These are phyloP conservation scores for Boechera retrofracta DNA, from an alignment of 345 rosid species.

Conservation along the genomic window DNA sequence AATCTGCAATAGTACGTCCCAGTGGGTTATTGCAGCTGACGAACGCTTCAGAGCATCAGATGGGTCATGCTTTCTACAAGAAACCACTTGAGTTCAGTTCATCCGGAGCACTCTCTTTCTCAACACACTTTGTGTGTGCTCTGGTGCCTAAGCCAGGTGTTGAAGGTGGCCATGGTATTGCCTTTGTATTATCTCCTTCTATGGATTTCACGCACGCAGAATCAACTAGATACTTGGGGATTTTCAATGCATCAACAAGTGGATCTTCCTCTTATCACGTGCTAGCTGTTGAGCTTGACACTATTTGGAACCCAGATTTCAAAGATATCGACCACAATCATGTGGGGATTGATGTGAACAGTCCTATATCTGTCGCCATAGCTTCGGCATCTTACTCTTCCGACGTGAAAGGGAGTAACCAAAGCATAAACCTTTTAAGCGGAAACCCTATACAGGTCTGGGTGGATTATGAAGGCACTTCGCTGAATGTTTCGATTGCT, in stretches of 20 bases:
- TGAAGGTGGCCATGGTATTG: conserved; percentile 58
- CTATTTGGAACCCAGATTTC: conserved; percentile 53
- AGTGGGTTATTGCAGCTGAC: conserved; percentile 61
- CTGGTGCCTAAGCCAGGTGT: conserved; percentile 40
- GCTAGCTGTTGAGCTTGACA: conserved; percentile 67
- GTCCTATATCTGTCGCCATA: conserved; percentile 47
- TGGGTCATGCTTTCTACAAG: conserved; percentile 59
- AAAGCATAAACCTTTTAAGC: conserved; percentile 47
- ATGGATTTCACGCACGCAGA: conserved; percentile 31
- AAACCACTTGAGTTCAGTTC: conserved; percentile 54
- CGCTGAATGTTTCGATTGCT: conserved; percentile 57
- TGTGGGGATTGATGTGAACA: conserved; percentile 65
- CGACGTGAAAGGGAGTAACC: conserved; percentile 17
- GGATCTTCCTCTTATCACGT: conserved; percentile 47
- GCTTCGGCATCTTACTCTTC: conserved; percentile 52
- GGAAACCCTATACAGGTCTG: conserved; percentile 60
- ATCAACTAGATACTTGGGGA: conserved; percentile 49
- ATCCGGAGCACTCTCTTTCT: conserved; percentile 45
- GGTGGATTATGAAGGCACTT: conserved; percentile 62
- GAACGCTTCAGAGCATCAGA: conserved; percentile 41
- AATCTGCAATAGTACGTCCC: conserved; percentile 48
- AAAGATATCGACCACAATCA: conserved; percentile 53
- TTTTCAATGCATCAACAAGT: conserved; percentile 49
- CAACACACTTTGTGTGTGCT: conserved; percentile 53
- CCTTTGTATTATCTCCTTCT: conserved; percentile 51